phyloP scores from a whole-genome alignment of 2,329 filamentous ascomycete species.

The Hymenotorrendiella dingleyae region DNA sequence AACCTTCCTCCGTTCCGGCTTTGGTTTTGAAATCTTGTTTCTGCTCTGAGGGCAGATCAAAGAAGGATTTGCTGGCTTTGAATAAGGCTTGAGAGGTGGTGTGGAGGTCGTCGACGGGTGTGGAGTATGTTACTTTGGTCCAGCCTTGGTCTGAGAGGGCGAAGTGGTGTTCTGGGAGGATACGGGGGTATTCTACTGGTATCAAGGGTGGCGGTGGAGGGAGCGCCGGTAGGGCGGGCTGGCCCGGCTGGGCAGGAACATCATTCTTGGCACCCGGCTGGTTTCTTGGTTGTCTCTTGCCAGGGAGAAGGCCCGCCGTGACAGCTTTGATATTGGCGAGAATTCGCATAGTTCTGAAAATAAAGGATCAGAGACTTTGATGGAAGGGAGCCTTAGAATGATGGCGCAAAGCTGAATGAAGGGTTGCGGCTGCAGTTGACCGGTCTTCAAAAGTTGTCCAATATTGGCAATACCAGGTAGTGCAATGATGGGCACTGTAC shows the following conservation, averaged over 20 bases:
- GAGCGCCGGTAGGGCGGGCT: no score
- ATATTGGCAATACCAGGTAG: no score
- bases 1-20: constrained; percentile 22
- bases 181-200: constrained; percentile 13
- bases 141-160: constrained; percentile 22
- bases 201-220: constrained; percentile 8
- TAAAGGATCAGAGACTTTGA: no score
- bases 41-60: constrained; percentile 17
- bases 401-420: no score
- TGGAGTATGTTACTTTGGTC: constrained; percentile 17
- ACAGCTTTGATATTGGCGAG: neutral
- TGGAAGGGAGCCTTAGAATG: no score
- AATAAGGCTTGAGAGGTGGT: constrained; percentile 17
- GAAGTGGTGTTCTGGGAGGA: constrained; percentile 14
- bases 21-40: constrained; percentile 19
- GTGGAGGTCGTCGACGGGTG: constrained; percentile 13
- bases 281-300: neutral
- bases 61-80: constrained; percentile 19
- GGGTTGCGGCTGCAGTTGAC: no score
- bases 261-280: neutral
- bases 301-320: neutral
- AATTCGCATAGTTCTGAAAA: no score
- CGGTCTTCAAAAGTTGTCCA: no score
- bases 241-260: no score
- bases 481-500: no score